Evolutionary conservation across 2,329 filamentous ascomycete genomes (phyloP).

Genomic region (Pseudovirgaria hyperparasitica): DNA sequence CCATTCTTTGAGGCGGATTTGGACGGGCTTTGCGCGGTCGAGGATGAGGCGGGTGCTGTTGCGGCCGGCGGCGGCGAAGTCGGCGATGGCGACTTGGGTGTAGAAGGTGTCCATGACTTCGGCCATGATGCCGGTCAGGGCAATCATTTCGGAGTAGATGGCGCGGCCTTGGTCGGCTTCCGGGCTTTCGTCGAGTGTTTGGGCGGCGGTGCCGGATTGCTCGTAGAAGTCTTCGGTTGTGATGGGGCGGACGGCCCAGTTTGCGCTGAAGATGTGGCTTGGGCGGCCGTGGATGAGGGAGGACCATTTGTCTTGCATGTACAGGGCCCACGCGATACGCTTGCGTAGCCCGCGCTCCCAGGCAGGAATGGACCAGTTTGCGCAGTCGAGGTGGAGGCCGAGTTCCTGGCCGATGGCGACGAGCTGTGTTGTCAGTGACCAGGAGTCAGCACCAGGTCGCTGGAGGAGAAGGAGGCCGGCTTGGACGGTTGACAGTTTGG

Average conservation of each 20-base stretch:
- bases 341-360: constrained; percentile 83
- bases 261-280: constrained; percentile 55
- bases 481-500: constrained; percentile 71
- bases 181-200: constrained; percentile 46
- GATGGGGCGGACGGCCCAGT: constrained; percentile 68
- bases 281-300: constrained; percentile 74
- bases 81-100: constrained; percentile 62
- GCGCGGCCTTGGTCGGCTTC: constrained; percentile 56
- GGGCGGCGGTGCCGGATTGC: constrained; percentile 41
- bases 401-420: constrained; percentile 81
- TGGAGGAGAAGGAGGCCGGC: constrained; percentile 65
- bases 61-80: constrained; percentile 50
- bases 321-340: constrained; percentile 78
- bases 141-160: constrained; percentile 63
- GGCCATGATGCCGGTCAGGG: constrained; percentile 60
- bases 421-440: constrained; percentile 75
- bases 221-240: constrained; percentile 59
- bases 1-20: constrained; percentile 74
- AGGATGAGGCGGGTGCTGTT: constrained; percentile 63
- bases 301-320: constrained; percentile 93
- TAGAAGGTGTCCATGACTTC: constrained; percentile 78
- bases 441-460: constrained; percentile 63
- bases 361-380: constrained; percentile 70
- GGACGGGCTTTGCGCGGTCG: constrained; percentile 66
- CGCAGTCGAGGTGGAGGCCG: constrained; percentile 78